Base-by-base conservation (phyloP, 75 land plant species). In the Azolla pinnata region DNA sequence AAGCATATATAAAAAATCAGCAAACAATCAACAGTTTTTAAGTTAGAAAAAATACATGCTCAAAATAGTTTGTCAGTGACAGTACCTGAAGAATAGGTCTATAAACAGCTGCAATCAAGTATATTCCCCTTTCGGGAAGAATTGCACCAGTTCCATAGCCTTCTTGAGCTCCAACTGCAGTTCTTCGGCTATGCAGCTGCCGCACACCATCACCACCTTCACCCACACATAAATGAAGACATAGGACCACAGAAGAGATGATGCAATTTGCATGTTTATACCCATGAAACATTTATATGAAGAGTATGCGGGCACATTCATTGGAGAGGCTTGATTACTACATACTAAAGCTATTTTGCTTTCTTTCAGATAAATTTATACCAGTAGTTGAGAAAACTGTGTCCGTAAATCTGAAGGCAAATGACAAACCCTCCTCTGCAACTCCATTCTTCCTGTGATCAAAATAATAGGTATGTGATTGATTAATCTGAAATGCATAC, bases 71-170 rank as follows among this genome's bases (percentile, higher is more conserved):
- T n/a, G n/a, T n/a, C n/a, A n/a, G n/a, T n/a, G n/a, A n/a, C n/a
- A n/a, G n/a, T n/a, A 92, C 97, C 93, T 92, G 88, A 69, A 92
- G 68, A 57, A 92, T 82, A 35, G 97, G 97, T 48, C 89, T 69
- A 56, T 92, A 92, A 16, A 81, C 63, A 57, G 97, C 75, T 58
- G 97, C 85, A 47, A 85, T 90, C 17, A 92, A 71, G 70, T 92
- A 92, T 19, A 87, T 84, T 54, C 97, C 97, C 72, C 83, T 88
- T 62, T 92, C 97, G 59, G 89, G 88, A 55, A 92, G 85, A 23
- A 85, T 81, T 44, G 97, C 64, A 60, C 86, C 79, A 64, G 89
- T 80, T 21, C 97, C 97, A 79, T 87, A 92, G 14, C 97, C 97
- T 81, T 92, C 97, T 68, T 92, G 84, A 27, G 66, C 60, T 29